These are phyloP conservation scores for Melaleuca alternifolia DNA, from an alignment of 345 rosid species.

Conservation along the genomic window DNA sequence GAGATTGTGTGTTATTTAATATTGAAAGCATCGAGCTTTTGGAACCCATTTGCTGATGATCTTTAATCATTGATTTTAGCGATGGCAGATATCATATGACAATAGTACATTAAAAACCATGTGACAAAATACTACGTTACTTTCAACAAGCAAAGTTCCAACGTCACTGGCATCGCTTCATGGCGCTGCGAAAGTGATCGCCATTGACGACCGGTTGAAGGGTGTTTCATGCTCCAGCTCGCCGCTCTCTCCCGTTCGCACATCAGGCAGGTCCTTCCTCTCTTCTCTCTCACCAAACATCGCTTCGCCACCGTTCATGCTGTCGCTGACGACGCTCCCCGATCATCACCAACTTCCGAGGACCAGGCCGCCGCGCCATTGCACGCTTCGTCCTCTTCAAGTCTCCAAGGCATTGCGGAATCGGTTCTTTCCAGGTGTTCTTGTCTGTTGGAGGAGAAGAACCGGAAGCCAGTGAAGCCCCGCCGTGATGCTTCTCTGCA, in stretches of 20 bases:
- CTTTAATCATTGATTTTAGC: too few relatives aligned
- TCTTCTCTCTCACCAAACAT: neutral
- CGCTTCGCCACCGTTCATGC: neutral
- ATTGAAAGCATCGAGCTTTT: too few relatives aligned
- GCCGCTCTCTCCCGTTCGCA: neutral
- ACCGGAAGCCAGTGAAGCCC: constrained; percentile 2
- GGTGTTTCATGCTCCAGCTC: neutral
- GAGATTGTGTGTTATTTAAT: too few relatives aligned
- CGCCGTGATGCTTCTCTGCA: constrained; percentile 23
- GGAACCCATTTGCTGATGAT: too few relatives aligned
- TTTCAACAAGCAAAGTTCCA: neutral
- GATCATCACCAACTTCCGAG: neutral
- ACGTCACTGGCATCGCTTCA: neutral
- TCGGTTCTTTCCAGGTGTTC: constrained; percentile 16
- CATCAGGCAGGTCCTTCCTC: neutral
- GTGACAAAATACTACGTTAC: neutral
- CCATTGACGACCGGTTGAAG: neutral
- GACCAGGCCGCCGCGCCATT: constrained; percentile 7
- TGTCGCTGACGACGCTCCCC: neutral
- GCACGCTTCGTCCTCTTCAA: constrained; percentile 16
- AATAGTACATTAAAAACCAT: neutral
- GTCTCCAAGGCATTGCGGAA: constrained; percentile 13
- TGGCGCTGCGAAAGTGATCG: neutral
- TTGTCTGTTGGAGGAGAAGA: neutral
- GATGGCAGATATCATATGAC: too few relatives aligned